Conservation (phyloP, 768 basidiomycete species). For the Trametes sanguinea region DNA sequence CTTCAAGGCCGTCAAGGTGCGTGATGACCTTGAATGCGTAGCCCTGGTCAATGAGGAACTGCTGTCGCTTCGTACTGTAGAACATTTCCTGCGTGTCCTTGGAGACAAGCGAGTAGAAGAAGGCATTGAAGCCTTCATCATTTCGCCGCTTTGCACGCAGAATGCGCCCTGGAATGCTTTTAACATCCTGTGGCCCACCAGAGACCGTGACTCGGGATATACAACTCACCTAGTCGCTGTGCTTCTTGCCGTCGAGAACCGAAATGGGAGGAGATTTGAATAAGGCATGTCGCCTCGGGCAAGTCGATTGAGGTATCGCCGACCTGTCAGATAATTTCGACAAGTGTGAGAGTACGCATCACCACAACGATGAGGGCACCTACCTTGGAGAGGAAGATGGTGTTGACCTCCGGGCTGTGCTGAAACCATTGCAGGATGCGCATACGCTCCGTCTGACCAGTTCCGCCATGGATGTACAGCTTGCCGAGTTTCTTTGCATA, state of each 20-base stretch:
- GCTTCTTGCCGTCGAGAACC: constrained; percentile 98
- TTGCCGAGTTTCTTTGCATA: constrained; percentile 95
- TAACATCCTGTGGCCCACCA: background rate
- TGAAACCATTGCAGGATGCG: constrained; percentile 94
- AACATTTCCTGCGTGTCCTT: constrained; percentile 99
- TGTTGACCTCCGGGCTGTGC: constrained; percentile 92
- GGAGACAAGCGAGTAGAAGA: constrained; percentile 98
- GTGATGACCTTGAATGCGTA: constrained; percentile 99
- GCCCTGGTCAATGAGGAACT: constrained; percentile 98
- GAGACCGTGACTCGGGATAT: background rate
- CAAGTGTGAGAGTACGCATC: background rate
- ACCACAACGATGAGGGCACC: constrained; percentile 2
- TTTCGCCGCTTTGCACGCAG: constrained; percentile 96
- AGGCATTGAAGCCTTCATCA: constrained; percentile 99
- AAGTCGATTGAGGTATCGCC: constrained; percentile 99
- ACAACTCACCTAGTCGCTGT: constrained; percentile 77
- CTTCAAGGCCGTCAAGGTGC: constrained; percentile 89
- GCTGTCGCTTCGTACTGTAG: constrained; percentile 98
- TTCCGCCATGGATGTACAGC: constrained; percentile 94
- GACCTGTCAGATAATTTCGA: constrained; percentile 51
- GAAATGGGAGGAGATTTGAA: constrained; percentile 99
- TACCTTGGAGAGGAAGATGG: constrained; percentile 94
- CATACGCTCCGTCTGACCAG: constrained; percentile 94
- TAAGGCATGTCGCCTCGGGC: constrained; percentile 98
- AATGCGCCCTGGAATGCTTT: constrained; percentile 70